These are phyloP conservation scores for Melampsora abietis-canadensis DNA, from an alignment of 1,284 basidiomycete genomes.

Conservation along the genomic window DNA sequence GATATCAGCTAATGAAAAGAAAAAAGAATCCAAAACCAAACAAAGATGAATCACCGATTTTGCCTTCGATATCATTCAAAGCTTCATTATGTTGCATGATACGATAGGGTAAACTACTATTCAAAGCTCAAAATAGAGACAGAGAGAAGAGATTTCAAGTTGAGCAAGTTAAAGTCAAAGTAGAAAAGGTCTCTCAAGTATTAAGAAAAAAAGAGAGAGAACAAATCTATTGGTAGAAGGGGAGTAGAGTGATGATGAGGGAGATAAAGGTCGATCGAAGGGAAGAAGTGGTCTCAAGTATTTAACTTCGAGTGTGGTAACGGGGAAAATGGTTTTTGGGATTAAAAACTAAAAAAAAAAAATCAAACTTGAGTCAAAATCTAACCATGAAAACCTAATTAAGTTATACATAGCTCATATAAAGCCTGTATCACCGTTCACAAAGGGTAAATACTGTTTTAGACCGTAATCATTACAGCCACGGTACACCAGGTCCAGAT, in stretches of 20 bases:
- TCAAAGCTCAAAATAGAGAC: constrained; percentile 6
- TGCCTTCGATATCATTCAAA: constrained; percentile 40
- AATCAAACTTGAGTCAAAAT: too few relatives aligned
- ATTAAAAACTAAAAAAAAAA: too few relatives aligned
- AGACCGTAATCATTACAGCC: too few relatives aligned
- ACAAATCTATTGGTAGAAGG: neutral
- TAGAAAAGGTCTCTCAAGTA: neutral
- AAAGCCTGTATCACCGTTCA: too few relatives aligned
- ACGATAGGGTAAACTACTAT: constrained; percentile 6
- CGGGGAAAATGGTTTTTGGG: too few relatives aligned
- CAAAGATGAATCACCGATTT: constrained; percentile 34
- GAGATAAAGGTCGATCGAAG: neutral
- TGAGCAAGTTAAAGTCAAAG: neutral
- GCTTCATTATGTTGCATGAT: constrained; percentile 34
- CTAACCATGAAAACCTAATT: too few relatives aligned
- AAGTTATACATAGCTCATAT: too few relatives aligned
- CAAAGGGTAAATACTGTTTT: too few relatives aligned
- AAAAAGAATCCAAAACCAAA: neutral
- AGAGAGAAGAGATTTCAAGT: neutral
- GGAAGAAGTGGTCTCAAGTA: too few relatives aligned
- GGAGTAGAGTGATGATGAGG: neutral
- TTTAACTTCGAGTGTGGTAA: too few relatives aligned
- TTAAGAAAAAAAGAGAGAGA: constrained; percentile 2
- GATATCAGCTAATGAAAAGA: constrained; percentile 3
- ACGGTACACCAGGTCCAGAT: too few relatives aligned